A percentile compares a stretch with the other conserved stretches of the same genome.
Evolutionary conservation across 2,329 filamentous ascomycete species (phyloP).

Genomic region (Biscogniauxia marginata): DNA sequence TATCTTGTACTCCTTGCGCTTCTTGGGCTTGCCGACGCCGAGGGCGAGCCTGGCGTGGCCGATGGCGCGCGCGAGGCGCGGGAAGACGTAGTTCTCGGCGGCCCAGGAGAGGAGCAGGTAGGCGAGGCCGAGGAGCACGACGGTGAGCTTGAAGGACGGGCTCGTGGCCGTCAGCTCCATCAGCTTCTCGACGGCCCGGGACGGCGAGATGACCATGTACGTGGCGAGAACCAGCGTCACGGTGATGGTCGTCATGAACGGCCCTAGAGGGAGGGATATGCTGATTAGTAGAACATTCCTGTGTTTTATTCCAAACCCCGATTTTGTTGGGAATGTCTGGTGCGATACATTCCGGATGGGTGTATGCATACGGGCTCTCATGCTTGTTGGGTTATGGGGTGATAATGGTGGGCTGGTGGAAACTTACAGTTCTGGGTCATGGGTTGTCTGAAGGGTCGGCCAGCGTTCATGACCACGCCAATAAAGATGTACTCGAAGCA

Average conservation of each 20-base stretch:
- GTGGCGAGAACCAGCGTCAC: constrained; percentile 64
- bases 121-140: constrained; percentile 66
- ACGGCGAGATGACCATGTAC: constrained; percentile 80
- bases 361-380: too few species aligned
- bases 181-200: constrained; percentile 63
- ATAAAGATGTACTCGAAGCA: constrained; percentile 95
- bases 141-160: constrained; percentile 67
- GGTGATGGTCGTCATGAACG: constrained; percentile 77
- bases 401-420: neutral
- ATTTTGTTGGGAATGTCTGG: neutral
- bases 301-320: neutral
- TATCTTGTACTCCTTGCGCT: constrained; percentile 84
- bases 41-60: constrained; percentile 60
- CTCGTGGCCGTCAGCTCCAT: constrained; percentile 88
- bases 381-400: too few species aligned
- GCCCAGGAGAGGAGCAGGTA: constrained; percentile 70
- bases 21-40: constrained; percentile 60
- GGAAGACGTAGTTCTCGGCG: constrained; percentile 71
- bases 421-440: constrained; percentile 75
- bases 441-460: constrained; percentile 80
- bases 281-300: constrained; percentile 19
- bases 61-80: constrained; percentile 63
- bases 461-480: constrained; percentile 87
- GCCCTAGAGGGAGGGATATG: constrained; percentile 55
- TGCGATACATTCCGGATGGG: neutral